A percentile compares a stretch with the other conserved stretches of the same genome.
These are phyloP conservation scores for Platanus orientalis DNA, from an alignment of 164 flowering plant genomes.

Conservation along the genomic window DNA sequence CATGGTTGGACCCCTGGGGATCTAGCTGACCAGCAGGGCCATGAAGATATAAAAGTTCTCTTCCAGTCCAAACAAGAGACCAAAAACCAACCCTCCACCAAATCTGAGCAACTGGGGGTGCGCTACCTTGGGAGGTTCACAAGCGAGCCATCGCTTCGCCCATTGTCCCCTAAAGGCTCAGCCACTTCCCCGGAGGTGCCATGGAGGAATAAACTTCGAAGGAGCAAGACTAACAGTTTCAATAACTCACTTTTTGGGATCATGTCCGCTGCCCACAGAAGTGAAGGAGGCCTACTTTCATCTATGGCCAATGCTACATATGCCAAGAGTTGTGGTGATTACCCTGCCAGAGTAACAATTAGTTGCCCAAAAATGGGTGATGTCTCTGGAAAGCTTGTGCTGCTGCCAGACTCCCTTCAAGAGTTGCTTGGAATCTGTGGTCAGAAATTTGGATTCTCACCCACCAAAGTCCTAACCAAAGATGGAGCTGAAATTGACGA, in stretches of 20 bases:
- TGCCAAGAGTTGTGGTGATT: not conserved
- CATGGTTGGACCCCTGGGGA: slow-evolving; percentile 59
- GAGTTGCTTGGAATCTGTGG: slow-evolving; percentile 52
- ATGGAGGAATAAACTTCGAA: slow-evolving; percentile 31
- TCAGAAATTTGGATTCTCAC: slow-evolving; percentile 44
- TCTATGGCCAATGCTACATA: slow-evolving; percentile 10
- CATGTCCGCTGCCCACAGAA: slow-evolving; percentile 52
- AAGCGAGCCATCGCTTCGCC: slow-evolving; percentile 40
- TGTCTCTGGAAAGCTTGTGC: slow-evolving; percentile 45
- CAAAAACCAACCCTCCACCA: slow-evolving; percentile 12
- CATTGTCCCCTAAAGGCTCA: slow-evolving; percentile 6
- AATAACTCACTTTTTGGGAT: slow-evolving; percentile 82
- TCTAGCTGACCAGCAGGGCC: slow-evolving; percentile 65
- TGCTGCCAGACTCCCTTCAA: slow-evolving; percentile 48
- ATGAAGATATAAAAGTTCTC: slow-evolving; percentile 36
- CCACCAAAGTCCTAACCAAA: slow-evolving; percentile 41
- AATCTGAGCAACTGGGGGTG: slow-evolving; percentile 22
- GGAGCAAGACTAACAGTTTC: slow-evolving; percentile 54
- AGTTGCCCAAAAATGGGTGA: slow-evolving; percentile 55
- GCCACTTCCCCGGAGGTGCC: slow-evolving; percentile 19
- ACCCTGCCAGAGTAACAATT: slow-evolving; percentile 47
- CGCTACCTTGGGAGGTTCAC: slow-evolving; percentile 38
- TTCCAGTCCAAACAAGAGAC: slow-evolving; percentile 27
- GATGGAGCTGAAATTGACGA: slow-evolving; percentile 69
- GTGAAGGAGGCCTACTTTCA: slow-evolving; percentile 23